Percentiles rank a stretch among this genome's conserved stretches.
phyloP scores from a whole-genome alignment of 1,284 basidiomycete species.

The Puccinia polysora region DNA sequence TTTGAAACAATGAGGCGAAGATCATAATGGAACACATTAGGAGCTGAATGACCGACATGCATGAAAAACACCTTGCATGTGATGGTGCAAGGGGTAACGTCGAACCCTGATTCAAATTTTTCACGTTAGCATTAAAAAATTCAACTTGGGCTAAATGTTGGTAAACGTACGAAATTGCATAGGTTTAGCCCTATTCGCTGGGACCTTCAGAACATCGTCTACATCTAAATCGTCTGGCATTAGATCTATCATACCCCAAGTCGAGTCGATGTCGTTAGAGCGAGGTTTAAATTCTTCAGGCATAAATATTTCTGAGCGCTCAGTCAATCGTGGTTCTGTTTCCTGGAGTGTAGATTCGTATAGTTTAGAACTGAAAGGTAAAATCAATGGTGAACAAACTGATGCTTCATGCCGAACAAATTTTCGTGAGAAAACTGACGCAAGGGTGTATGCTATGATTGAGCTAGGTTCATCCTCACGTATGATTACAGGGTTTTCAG shows the following conservation, averaged over 20 bases:
- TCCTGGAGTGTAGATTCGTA: constrained; percentile 54
- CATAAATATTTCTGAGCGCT: constrained; percentile 61
- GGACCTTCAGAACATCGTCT: constrained; percentile 60
- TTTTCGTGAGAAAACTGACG: constrained; percentile 33
- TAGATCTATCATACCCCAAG: constrained; percentile 48
- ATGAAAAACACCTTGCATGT: constrained; percentile 44
- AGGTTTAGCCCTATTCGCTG: constrained; percentile 43
- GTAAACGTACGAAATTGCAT: constrained; percentile 43
- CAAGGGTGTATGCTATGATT: constrained; percentile 86
- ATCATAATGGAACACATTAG: background rate
- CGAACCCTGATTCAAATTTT: constrained; percentile 22
- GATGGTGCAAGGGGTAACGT: constrained; percentile 38
- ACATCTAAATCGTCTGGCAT: constrained; percentile 56
- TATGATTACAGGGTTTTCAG: constrained; percentile 90
- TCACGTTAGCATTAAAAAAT: too few species aligned
- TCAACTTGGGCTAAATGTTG: too few species aligned
- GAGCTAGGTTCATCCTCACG: constrained; percentile 97
- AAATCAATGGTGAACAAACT: constrained; percentile 13
- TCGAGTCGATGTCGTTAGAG: constrained; percentile 52
- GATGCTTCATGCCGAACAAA: too few species aligned
- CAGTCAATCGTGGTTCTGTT: constrained; percentile 57
- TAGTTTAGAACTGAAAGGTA: constrained; percentile 62
- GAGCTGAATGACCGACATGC: constrained; percentile 30
- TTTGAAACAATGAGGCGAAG: constrained; percentile 13
- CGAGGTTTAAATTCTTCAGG: constrained; percentile 74